Percentiles rank a stretch among this genome's conserved stretches.
Conservation (phyloP, 225 moss, liverwort and hornwort species). For the Marchantia paleacea region DNA sequence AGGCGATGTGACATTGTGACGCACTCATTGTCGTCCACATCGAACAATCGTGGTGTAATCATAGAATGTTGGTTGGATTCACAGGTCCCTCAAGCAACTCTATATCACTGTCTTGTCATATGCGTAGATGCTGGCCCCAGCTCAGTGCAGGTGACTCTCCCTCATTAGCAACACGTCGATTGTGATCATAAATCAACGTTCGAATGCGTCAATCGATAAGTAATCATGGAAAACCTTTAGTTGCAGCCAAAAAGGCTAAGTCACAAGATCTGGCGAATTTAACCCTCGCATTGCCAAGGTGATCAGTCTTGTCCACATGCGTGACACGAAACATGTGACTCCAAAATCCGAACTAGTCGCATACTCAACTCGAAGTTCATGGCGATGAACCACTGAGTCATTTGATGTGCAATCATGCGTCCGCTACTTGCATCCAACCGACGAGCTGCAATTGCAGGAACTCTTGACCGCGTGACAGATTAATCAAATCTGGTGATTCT, state of each 20-base stretch:
- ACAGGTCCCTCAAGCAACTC: not conserved
- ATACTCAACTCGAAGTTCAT: not conserved
- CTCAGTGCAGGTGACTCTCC: not conserved
- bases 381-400: not conserved
- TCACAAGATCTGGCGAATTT: not conserved
- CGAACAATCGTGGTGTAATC: slow-evolving; percentile 4
- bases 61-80: slow-evolving; percentile 13
- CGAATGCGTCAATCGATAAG: slow-evolving; percentile 4
- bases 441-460: slow-evolving; percentile 10
- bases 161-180: slow-evolving; percentile 16
- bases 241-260: slow-evolving; percentile 8
- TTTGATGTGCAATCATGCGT: slow-evolving; percentile 8
- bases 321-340: slow-evolving; percentile 13
- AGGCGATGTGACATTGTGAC: slow-evolving; percentile 1
- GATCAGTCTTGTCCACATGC: not conserved
- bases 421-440: slow-evolving; percentile 1
- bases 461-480: slow-evolving; percentile 13
- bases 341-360: not conserved
- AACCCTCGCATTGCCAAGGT: not conserved
- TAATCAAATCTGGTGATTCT: not conserved
- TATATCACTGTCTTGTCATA: slow-evolving; percentile 8
- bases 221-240: not conserved
- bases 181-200: slow-evolving; percentile 8
- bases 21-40: not conserved
- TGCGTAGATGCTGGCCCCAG: not conserved